These are phyloP conservation scores for Blastomyces percursus DNA, from an alignment of 2,329 filamentous ascomycete species.

Conservation along the genomic window DNA sequence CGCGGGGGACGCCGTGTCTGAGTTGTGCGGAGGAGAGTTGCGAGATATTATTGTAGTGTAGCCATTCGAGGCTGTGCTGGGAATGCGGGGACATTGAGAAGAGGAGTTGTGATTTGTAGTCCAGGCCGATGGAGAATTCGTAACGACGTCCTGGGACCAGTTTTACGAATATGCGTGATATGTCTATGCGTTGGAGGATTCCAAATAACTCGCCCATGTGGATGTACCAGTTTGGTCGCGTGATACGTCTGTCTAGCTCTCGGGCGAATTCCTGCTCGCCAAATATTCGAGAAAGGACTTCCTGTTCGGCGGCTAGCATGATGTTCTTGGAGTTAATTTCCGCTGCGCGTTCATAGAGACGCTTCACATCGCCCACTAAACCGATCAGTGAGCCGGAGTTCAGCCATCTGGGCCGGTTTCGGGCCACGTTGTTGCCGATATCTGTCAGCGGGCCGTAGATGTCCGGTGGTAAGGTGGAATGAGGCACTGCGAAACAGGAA, in stretches of 20 bases:
- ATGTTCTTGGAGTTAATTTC: constrained; percentile 26
- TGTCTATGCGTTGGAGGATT: constrained; percentile 29
- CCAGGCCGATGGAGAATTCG: constrained; percentile 43
- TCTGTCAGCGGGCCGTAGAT: constrained; percentile 39
- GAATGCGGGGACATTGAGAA: constrained; percentile 34
- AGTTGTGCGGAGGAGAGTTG: constrained; percentile 28
- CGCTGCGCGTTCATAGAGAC: constrained; percentile 37
- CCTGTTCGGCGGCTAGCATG: constrained; percentile 31
- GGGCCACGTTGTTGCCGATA: constrained; percentile 24
- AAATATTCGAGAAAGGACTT: constrained; percentile 43
- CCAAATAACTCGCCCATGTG: constrained; percentile 30
- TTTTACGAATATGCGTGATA: constrained; percentile 26
- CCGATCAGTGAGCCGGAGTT: constrained; percentile 43
- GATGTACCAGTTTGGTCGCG: constrained; percentile 26
- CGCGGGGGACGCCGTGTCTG: constrained; percentile 27
- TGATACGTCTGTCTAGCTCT: constrained; percentile 30
- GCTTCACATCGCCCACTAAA: constrained; percentile 38
- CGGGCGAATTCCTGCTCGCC: constrained; percentile 44
- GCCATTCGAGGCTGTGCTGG: constrained; percentile 32
- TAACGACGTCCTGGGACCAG: constrained; percentile 31
- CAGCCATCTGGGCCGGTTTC: constrained; percentile 39
- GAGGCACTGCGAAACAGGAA: constrained; percentile 44
- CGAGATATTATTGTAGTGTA: constrained; percentile 30
- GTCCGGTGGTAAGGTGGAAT: constrained; percentile 41
- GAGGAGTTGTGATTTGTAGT: constrained; percentile 43